phyloP scores from a whole-genome alignment of 352 stramenopile species.

The Aphanomyces astaci region DNA sequence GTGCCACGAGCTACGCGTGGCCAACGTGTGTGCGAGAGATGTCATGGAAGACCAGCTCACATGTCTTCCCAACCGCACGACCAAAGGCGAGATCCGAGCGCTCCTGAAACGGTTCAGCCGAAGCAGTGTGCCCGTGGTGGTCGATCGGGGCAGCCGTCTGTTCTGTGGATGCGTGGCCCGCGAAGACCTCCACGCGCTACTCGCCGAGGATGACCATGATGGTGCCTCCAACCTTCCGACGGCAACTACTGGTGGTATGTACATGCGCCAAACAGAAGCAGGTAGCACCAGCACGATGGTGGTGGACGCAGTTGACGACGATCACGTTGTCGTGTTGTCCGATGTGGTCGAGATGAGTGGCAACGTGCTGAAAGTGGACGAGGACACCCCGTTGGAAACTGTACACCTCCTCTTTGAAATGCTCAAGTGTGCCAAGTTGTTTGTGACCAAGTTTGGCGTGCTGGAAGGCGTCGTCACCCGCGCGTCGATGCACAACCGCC shows the following conservation, averaged over 20 bases:
- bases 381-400: constrained; percentile 65
- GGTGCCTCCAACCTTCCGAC: too few species aligned
- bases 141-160: constrained; percentile 55
- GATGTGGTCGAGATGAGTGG: constrained; percentile 64
- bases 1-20: constrained; percentile 37
- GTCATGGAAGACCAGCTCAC: constrained; percentile 65
- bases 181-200: constrained; percentile 24
- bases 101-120: constrained; percentile 60
- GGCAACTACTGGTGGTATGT: too few species aligned
- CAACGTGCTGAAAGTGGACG: constrained; percentile 65
- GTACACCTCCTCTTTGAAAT: constrained; percentile 89
- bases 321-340: constrained; percentile 53
- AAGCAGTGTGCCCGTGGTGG: constrained; percentile 67
- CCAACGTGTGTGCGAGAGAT: constrained; percentile 42
- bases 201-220: background rate
- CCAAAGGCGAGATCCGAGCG: constrained; percentile 53
- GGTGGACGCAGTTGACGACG: constrained; percentile 26
- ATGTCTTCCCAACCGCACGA: constrained; percentile 66
- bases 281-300: constrained; percentile 48
- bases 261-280: too few species aligned
- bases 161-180: constrained; percentile 56
- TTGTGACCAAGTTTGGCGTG: constrained; percentile 79
- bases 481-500: constrained; percentile 34
- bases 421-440: constrained; percentile 81
- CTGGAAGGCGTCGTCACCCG: constrained; percentile 73